These are phyloP conservation scores for Fusarium mundagurra DNA, from an alignment of 2,329 filamentous ascomycete species.

Conservation along the genomic window DNA sequence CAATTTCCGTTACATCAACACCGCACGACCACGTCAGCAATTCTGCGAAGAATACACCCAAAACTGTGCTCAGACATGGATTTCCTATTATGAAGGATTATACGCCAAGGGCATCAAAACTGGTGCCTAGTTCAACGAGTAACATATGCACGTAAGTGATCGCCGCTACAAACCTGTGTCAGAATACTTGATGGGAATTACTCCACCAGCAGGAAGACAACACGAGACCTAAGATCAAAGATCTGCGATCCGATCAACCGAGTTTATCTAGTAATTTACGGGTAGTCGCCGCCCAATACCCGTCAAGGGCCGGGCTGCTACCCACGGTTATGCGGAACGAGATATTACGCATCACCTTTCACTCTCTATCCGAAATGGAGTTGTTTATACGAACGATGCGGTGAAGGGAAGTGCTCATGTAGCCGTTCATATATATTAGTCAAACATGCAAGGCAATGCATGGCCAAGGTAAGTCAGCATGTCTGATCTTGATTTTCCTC, in stretches of 20 bases:
- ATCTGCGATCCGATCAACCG: constrained; percentile 31
- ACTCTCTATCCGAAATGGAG: background rate
- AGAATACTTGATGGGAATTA: background rate
- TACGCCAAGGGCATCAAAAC: background rate
- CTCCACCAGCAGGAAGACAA: constrained; percentile 17
- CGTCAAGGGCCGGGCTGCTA: constrained; percentile 6
- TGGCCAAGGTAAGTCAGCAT: constrained; percentile 7
- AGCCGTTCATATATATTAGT: background rate
- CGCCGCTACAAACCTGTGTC: background rate
- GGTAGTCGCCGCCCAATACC: background rate
- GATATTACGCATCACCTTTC: background rate
- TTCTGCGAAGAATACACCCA: background rate
- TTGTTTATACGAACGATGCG: constrained; percentile 20
- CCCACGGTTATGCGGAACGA: background rate
- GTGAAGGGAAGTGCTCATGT: constrained; percentile 13
- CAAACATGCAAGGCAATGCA: constrained; percentile 18
- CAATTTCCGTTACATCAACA: background rate
- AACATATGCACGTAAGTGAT: constrained; percentile 5
- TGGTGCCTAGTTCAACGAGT: background rate
- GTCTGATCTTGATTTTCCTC: constrained; percentile 1
- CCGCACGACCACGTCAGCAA: background rate
- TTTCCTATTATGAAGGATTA: background rate
- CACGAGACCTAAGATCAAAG: constrained; percentile 22
- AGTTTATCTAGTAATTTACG: background rate
- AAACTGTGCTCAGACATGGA: background rate